phyloP scores from a whole-genome alignment of 2,329 filamentous ascomycete species.

The Monilinia fructicola region DNA sequence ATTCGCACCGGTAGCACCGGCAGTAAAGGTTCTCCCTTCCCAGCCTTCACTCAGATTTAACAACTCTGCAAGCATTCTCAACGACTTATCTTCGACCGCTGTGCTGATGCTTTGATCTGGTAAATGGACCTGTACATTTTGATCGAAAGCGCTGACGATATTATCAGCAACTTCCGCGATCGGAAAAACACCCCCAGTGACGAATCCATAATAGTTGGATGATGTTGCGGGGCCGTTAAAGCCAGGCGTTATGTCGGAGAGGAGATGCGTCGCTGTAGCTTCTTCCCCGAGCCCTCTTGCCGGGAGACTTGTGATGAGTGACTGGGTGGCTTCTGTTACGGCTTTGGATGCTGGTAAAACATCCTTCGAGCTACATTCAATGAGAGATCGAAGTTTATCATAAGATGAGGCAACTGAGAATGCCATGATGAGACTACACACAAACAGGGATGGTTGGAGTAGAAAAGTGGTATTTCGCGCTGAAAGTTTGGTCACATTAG shows the following conservation, averaged over 20 bases:
- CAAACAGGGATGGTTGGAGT: neutral
- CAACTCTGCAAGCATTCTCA: slow-evolving; percentile 68
- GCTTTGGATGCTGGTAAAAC: slow-evolving; percentile 34
- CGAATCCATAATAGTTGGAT: slow-evolving; percentile 75
- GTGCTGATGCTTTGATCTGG: slow-evolving; percentile 73
- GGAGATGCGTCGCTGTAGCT: slow-evolving; percentile 46
- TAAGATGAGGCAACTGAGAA: slow-evolving; percentile 36
- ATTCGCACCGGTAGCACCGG: slow-evolving; percentile 68
- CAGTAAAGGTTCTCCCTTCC: slow-evolving; percentile 78
- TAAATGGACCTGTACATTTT: slow-evolving; percentile 82
- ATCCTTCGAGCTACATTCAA: slow-evolving; percentile 31
- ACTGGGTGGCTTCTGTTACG: slow-evolving; percentile 17
- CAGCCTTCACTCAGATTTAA: slow-evolving; percentile 59
- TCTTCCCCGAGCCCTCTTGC: slow-evolving; percentile 46
- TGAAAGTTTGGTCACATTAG: neutral
- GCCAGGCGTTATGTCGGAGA: slow-evolving; percentile 46
- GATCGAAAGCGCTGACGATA: slow-evolving; percentile 76
- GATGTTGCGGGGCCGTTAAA: slow-evolving; percentile 40
- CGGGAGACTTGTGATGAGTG: slow-evolving; percentile 43
- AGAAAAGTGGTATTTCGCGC: neutral
- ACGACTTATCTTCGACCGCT: slow-evolving; percentile 69
- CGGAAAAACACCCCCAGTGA: slow-evolving; percentile 78
- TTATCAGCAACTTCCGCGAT: slow-evolving; percentile 81
- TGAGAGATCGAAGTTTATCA: slow-evolving; percentile 28
- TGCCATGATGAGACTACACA: slow-evolving; percentile 15